These are phyloP conservation scores for Tetrapisispora namnaoensis DNA, from an alignment of 805 yeast genomes.

Conservation along the genomic window DNA sequence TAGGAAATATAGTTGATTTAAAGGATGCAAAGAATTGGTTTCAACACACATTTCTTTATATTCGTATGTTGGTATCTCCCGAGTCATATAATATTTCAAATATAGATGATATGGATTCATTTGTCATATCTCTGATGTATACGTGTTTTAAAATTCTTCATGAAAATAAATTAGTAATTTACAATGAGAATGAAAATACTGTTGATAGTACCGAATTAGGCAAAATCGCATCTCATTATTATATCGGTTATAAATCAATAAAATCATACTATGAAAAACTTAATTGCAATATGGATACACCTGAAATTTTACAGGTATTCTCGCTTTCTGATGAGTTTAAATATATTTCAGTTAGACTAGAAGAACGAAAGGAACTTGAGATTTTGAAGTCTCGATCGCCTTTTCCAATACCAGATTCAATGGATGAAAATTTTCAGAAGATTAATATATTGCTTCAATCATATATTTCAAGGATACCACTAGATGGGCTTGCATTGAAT, in stretches of 20 bases:
- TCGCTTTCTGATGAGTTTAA: slow-evolving; percentile 79
- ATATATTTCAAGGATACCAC: slow-evolving; percentile 62
- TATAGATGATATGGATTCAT: slow-evolving; percentile 42
- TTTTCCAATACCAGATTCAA: slow-evolving; percentile 68
- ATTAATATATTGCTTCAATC: slow-evolving; percentile 74
- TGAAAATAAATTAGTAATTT: slow-evolving; percentile 48
- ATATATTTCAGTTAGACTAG: slow-evolving; percentile 74
- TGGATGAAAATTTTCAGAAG: slow-evolving; percentile 67
- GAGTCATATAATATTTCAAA: slow-evolving; percentile 67
- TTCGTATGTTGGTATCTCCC: slow-evolving; percentile 70
- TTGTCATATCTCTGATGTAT: slow-evolving; percentile 60
- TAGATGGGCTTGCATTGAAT: slow-evolving; percentile 85
- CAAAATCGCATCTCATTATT: slow-evolving; percentile 74
- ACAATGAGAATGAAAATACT: slow-evolving; percentile 40
- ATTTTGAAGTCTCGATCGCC: slow-evolving; percentile 70
- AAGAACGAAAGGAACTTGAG: slow-evolving; percentile 66
- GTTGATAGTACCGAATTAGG: slow-evolving; percentile 65
- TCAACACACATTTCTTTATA: slow-evolving; percentile 64
- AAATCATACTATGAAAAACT: slow-evolving; percentile 52
- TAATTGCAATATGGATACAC: slow-evolving; percentile 53
- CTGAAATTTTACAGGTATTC: slow-evolving; percentile 71
- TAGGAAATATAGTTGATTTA: slow-evolving; percentile 51
- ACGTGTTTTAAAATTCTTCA: slow-evolving; percentile 59
- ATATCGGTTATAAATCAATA: slow-evolving; percentile 69
- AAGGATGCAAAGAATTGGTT: slow-evolving; percentile 76